These are phyloP conservation scores for Colletotrichum costaricense DNA, from an alignment of 2,329 filamentous ascomycete genomes.

Conservation along the genomic window DNA sequence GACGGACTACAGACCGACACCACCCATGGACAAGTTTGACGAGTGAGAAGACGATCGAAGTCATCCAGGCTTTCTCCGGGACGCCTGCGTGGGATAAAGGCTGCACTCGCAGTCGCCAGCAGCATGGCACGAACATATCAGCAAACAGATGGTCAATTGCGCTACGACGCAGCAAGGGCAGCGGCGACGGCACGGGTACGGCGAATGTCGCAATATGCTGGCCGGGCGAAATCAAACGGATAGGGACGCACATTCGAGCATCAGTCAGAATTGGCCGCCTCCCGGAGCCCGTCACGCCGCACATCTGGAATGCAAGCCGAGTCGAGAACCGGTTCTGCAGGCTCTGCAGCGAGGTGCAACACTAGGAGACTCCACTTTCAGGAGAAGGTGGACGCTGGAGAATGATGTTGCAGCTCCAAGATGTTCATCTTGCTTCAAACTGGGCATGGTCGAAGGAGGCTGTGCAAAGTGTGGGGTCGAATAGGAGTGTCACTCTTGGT, in stretches of 20 bases:
- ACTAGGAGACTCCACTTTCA: slow-evolving; percentile 28
- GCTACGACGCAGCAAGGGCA: neutral
- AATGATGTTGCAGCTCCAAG: slow-evolving; percentile 31
- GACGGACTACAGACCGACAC: slow-evolving; percentile 10
- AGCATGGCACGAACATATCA: neutral
- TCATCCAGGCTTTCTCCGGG: neutral
- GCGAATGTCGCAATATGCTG: slow-evolving; percentile 16
- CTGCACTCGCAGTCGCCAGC: neutral
- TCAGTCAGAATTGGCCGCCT: neutral
- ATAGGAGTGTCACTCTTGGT: slow-evolving; percentile 33
- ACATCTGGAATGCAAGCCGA: slow-evolving; percentile 21
- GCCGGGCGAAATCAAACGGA: neutral
- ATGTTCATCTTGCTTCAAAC: slow-evolving; percentile 36
- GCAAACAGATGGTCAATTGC: slow-evolving; percentile 10
- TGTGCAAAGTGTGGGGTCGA: slow-evolving; percentile 37
- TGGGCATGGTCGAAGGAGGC: slow-evolving; percentile 35
- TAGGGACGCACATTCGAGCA: neutral
- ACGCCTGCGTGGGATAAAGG: slow-evolving; percentile 9
- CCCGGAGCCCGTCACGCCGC: slow-evolving; percentile 6
- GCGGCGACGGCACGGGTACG: neutral
- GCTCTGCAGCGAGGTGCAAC: slow-evolving; percentile 15
- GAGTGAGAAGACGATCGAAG: neutral
- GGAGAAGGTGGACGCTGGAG: slow-evolving; percentile 33
- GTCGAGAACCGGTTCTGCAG: slow-evolving; percentile 30
- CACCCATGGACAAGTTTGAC: neutral